Percentiles rank a stretch among this genome's conserved stretches.
These are phyloP conservation scores for Amanita muscaria DNA, from an alignment of 768 basidiomycete genomes.

Conservation along the genomic window DNA sequence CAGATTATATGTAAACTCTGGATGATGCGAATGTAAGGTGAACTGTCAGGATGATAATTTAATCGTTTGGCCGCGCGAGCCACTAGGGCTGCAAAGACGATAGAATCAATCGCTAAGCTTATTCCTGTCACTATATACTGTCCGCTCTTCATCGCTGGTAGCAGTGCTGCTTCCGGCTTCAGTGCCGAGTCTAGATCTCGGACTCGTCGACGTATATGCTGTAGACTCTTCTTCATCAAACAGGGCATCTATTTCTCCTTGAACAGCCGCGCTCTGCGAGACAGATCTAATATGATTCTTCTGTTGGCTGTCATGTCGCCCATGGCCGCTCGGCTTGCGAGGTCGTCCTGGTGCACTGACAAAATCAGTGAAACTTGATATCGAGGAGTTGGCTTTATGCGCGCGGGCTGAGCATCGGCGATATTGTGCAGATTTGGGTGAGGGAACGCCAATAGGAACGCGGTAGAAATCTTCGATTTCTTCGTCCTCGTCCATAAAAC, in stretches of 20 bases:
- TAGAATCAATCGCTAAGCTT: constrained; percentile 1
- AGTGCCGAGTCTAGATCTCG: constrained; percentile 36
- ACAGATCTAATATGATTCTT: not conserved
- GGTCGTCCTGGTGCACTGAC: constrained; percentile 43
- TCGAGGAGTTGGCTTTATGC: constrained; percentile 22
- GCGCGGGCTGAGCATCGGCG: constrained; percentile 19
- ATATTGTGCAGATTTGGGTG: constrained; percentile 18
- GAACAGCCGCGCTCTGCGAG: constrained; percentile 10
- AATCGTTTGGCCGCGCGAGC: not conserved
- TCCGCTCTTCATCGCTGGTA: constrained; percentile 31
- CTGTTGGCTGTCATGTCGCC: constrained; percentile 11
- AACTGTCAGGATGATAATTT: constrained; percentile 4
- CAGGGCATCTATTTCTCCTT: constrained; percentile 34
- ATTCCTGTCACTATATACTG: constrained; percentile 7
- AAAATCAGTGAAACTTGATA: constrained; percentile 56
- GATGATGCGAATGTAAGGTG: constrained; percentile 1
- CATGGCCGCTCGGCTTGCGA: constrained; percentile 20
- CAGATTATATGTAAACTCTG: not conserved
- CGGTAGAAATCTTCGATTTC: constrained; percentile 63
- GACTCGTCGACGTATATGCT: constrained; percentile 30
- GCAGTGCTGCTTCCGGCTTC: constrained; percentile 31
- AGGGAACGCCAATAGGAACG: constrained; percentile 45
- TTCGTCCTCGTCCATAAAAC: constrained; percentile 42
- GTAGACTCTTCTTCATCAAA: constrained; percentile 54
- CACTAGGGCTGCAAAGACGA: not conserved